Base-by-base conservation (phyloP, 2,329 filamentous ascomycete species). In the Rugonectria rugulosa region DNA sequence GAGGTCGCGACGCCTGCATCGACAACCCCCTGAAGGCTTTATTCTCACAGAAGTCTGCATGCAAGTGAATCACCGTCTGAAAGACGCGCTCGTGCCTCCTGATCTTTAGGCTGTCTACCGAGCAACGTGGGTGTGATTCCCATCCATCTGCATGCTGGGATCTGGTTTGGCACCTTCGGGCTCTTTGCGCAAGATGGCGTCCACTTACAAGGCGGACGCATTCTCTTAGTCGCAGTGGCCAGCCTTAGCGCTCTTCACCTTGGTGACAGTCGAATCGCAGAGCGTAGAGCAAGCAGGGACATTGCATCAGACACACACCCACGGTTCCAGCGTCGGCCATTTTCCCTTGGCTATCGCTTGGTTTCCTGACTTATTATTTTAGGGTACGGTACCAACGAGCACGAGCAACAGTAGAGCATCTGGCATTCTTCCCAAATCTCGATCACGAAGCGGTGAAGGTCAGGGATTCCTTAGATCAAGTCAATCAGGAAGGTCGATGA, bases 231-330 rank as follows among this genome's bases (percentile, higher is more conserved):
- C 43, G 51, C 27, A 48, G n/a, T 47, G 43, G 51, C 51, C 42
- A 41, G 37, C 51, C 34, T 53, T 47, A 48, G 43, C 41, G 43
- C 17, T n/a, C n/a, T n/a, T n/a, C n/a, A n/a, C n/a, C n/a, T n/a
- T n/a, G n/a, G n/a, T n/a, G n/a, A n/a, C n/a, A n/a, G n/a, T 38
- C 29, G 43, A 15, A 44, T 21, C 51, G 37, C 37, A n/a, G 24
- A 43, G 29, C 38, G n/a, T 21, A 53, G 41, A 37, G 37, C 51
- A 53, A 46, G 29, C 11, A 3, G 26, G 26, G n/a, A n/a, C n/a
- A n/a, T n/a, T n/a, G n/a, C n/a, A n/a, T n/a, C n/a, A n/a, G n/a
- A n/a, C n/a, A n/a, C n/a, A n/a, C 24, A 27, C 32, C 42, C 42
- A 42, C 50, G 17, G 42, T 46, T 43, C 47, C 38, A 51, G 34